phyloP scores from a whole-genome alignment of 257 asterid genomes.

The Gentiana straminea region DNA sequence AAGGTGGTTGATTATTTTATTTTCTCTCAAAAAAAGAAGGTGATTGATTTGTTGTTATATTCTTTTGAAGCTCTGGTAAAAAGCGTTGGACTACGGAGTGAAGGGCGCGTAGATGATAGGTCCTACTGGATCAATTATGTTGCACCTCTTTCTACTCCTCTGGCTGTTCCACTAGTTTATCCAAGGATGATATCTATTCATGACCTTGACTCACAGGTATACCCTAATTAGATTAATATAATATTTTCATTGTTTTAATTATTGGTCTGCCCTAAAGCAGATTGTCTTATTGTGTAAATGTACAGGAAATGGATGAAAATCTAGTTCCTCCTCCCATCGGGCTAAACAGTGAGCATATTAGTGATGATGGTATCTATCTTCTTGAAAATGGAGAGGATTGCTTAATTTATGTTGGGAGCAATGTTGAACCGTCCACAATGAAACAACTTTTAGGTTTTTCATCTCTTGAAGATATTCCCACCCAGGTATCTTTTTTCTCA shows the following conservation, averaged over 20 bases:
- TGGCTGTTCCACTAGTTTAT: constrained; percentile 84
- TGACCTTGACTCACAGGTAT: constrained; percentile 72
- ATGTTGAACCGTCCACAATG: constrained; percentile 46
- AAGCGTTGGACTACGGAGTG: constrained; percentile 78
- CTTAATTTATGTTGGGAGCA: constrained; percentile 67
- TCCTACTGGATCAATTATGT: constrained; percentile 86
- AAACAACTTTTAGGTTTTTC: constrained; percentile 65
- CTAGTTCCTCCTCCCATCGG: constrained; percentile 65
- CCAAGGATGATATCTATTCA: constrained; percentile 91
- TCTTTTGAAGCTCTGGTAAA: constrained; percentile 62
- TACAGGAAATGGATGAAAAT: constrained; percentile 62
- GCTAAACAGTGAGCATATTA: constrained; percentile 69
- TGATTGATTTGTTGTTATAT: constrained; percentile 13
- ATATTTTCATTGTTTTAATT: neutral
- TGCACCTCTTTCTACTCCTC: constrained; percentile 67
- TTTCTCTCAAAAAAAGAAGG: no score
- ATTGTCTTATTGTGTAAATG: constrained; percentile 11
- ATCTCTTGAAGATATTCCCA: constrained; percentile 69
- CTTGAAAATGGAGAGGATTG: constrained; percentile 97
- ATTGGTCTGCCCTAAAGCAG: constrained; percentile 5
- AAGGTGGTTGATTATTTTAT: constrained; percentile 6
- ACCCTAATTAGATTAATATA: neutral
- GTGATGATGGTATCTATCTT: constrained; percentile 79
- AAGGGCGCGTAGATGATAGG: constrained; percentile 81
- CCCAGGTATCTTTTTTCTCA: constrained; percentile 41